Base-by-base conservation (phyloP, 768 basidiomycete genomes). In the Russula brevipes region DNA sequence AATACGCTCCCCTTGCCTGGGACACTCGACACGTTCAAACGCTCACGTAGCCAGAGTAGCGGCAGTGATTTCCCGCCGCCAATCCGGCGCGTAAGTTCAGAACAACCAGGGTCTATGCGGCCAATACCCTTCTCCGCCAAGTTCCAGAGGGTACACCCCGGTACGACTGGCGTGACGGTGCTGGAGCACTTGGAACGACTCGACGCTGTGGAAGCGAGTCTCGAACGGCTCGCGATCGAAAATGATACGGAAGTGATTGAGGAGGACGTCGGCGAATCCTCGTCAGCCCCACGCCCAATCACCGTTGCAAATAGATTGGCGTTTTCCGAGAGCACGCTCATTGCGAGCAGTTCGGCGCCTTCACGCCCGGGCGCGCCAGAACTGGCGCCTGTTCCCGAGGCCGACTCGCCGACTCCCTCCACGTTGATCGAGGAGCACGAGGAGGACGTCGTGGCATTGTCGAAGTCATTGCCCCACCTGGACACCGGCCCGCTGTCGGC, bases 51-150 rank as follows among this genome's bases (percentile, higher is more conserved):
- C 69, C 85, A 82, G 63, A 84, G 84, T 57, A 77, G 73, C 57
- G 64, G 82, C 38, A 79, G 82, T 61, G 86, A 88, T 52, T 93
- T 91, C 73, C 89, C 89, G 24, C 88, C 88, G 42, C 86, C 86
- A 7, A 81, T 85, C 58, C 81, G 83, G 35, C 79, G 86, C 47
- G 80, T 80, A 46, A 86, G 86, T 39, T 83, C 84, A 12, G 85
- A 88, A 70, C 77, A 79, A 35, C 78, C 82, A 7, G 88, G 87
- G 53, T 78, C 80, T 31, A 80, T 84, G 19, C 82, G 91, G 39
- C 91, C 91, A 0, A 87, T 93, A 14, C 88, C 90, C 4, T 91
- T 93, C 72, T 85, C 86, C 12, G 82, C 86, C n/a, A 92, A 91
- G 74, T 89, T 89, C 73, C 84, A 88, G 70, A 82, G 85, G 53